These are phyloP conservation scores for Begonia loranthoides DNA, from an alignment of 306 rosid genomes.

Conservation along the genomic window DNA sequence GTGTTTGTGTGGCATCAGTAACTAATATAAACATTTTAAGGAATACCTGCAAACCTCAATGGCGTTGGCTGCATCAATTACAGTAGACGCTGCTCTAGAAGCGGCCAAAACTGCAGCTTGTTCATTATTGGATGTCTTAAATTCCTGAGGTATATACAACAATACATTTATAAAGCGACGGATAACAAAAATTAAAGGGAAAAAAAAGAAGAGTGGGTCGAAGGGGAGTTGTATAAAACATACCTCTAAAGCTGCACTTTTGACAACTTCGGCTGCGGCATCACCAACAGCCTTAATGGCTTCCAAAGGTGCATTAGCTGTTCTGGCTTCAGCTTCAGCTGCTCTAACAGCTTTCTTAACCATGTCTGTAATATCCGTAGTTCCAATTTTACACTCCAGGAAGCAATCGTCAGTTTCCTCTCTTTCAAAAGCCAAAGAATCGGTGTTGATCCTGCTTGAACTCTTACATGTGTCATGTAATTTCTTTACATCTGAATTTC, in stretches of 20 bases:
- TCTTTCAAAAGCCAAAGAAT: conserved; percentile 41
- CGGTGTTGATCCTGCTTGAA: conserved; percentile 26
- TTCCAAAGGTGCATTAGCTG: conserved; percentile 89
- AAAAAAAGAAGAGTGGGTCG: not conserved
- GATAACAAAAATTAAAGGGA: conserved; percentile 8
- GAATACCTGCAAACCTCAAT: conserved; percentile 73
- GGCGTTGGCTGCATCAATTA: conserved; percentile 82
- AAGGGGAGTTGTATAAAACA: not conserved
- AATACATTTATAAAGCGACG: conserved; percentile 2
- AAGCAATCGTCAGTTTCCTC: conserved; percentile 75
- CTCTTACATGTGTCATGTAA: conserved; percentile 41
- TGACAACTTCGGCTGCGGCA: conserved; percentile 94
- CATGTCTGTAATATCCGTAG: conserved; percentile 54
- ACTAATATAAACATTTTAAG: conserved; percentile 6
- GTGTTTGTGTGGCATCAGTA: not conserved
- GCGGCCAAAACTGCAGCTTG: conserved; percentile 86
- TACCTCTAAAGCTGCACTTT: conserved; percentile 91
- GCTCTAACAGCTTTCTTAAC: conserved; percentile 80
- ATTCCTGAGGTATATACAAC: conserved; percentile 37
- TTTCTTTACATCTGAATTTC: conserved; percentile 44
- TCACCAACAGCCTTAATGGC: conserved; percentile 93
- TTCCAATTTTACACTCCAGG: conserved; percentile 69
- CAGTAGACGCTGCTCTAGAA: conserved; percentile 77
- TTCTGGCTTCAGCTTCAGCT: conserved; percentile 89
- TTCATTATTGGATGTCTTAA: conserved; percentile 45